Percentiles rank a stretch among this genome's conserved stretches.
phyloP scores from a whole-genome alignment of 441 rosid species.

The Arabidopsis hybrid region DNA sequence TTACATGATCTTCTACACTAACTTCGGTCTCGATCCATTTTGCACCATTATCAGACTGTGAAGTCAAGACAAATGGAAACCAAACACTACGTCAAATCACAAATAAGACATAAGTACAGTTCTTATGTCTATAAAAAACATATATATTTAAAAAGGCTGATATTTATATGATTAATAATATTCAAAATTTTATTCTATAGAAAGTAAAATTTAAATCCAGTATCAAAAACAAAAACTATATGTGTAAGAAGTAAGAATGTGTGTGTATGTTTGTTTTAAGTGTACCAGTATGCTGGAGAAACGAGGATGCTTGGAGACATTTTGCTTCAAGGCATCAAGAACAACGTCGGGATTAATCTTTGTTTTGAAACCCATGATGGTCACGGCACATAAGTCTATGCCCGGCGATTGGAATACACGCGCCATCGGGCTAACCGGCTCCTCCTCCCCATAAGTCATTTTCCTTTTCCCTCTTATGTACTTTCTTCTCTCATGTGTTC shows the following conservation, averaged over 20 bases:
- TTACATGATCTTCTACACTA: conserved; percentile 51
- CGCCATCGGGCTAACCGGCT: conserved; percentile 70
- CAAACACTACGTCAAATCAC: conserved; percentile 8
- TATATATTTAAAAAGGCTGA: background rate
- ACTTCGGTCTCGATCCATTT: conserved; percentile 52
- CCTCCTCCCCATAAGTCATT: conserved; percentile 28
- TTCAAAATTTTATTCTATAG: background rate
- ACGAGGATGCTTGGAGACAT: conserved; percentile 46
- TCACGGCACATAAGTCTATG: conserved; percentile 59
- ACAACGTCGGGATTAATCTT: conserved; percentile 48
- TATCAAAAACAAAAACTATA: background rate
- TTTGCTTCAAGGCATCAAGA: conserved; percentile 49
- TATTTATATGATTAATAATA: background rate
- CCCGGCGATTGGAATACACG: conserved; percentile 60
- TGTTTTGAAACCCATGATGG: conserved; percentile 61
- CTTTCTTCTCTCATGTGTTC: conserved; percentile 4
- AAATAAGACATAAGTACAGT: background rate
- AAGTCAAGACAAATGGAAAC: conserved; percentile 4
- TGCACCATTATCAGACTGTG: conserved; percentile 35
- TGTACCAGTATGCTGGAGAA: conserved; percentile 35
- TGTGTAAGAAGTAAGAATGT: background rate
- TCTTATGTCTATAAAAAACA: background rate
- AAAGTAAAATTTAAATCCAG: background rate
- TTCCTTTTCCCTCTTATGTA: background rate
- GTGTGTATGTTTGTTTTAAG: background rate